Evolutionary conservation across 345 rosid species (phyloP).

Genomic region (Rhodamnia rubescens): DNA sequence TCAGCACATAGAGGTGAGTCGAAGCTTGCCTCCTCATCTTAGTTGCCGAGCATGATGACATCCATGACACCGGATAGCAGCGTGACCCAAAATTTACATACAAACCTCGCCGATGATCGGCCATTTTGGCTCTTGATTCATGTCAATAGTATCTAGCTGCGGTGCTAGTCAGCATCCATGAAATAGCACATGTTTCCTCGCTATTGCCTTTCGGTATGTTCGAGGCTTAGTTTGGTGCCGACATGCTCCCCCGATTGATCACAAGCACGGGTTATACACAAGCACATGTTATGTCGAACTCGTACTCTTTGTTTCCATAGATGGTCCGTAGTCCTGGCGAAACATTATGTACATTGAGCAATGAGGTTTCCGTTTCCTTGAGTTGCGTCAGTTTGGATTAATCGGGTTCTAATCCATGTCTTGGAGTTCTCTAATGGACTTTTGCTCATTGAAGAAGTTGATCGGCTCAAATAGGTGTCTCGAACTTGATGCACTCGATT

Average conservation of each 20-base stretch:
- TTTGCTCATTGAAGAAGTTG: no score
- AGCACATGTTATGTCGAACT: background rate
- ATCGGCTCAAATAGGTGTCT: no score
- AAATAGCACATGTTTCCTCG: rapidly evolving
- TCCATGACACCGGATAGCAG: background rate
- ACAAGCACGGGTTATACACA: background rate
- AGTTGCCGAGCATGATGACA: conserved; percentile 28
- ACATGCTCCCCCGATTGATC: background rate
- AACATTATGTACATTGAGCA: background rate
- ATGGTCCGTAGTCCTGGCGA: background rate
- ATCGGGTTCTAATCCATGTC: background rate
- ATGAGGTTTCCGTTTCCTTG: background rate
- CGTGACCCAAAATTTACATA: no score
- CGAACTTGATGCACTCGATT: no score
- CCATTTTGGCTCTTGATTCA: background rate
- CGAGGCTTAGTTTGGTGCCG: background rate
- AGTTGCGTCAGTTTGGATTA: background rate
- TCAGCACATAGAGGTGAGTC: conserved; percentile 12
- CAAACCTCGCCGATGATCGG: no score
- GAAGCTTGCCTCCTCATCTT: conserved; percentile 38
- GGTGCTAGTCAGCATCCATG: background rate
- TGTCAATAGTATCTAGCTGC: rapidly evolving
- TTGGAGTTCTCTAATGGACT: background rate
- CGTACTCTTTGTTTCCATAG: background rate
- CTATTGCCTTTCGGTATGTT: background rate